These are phyloP conservation scores for Serendipita sp. DNA, from an alignment of 768 basidiomycete species.

Conservation along the genomic window DNA sequence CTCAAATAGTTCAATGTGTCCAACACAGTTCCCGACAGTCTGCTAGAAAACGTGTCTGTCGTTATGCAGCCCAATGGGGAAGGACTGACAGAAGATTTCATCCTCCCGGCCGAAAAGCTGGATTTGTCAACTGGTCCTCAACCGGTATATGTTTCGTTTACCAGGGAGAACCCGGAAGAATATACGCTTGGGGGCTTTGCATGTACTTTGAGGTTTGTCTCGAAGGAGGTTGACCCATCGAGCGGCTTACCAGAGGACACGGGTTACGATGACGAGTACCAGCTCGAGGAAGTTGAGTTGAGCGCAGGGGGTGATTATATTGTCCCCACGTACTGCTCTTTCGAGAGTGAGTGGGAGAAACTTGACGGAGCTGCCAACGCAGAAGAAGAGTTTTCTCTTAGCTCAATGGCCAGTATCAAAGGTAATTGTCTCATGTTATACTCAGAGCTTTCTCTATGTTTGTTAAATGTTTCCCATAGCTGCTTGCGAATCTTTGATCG, in stretches of 20 bases:
- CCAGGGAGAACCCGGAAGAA: constrained; percentile 56
- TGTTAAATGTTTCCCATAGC: constrained; percentile 28
- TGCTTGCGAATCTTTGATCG: constrained; percentile 90
- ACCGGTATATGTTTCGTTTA: constrained; percentile 86
- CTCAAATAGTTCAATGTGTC: constrained; percentile 76
- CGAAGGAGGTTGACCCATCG: constrained; percentile 92
- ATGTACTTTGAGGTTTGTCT: constrained; percentile 84
- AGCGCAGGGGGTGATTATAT: constrained; percentile 89
- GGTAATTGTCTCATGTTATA: constrained; percentile 33
- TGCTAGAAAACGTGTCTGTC: constrained; percentile 86
- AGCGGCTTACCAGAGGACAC: constrained; percentile 94
- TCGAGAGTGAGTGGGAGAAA: constrained; percentile 90
- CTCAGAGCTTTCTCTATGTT: not conserved
- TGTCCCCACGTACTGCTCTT: constrained; percentile 83
- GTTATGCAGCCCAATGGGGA: constrained; percentile 72
- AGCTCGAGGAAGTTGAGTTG: constrained; percentile 88
- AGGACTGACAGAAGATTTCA: constrained; percentile 82
- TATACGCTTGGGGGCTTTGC: constrained; percentile 76
- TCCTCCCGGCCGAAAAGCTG: constrained; percentile 66
- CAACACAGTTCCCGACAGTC: constrained; percentile 90
- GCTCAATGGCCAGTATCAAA: constrained; percentile 85
- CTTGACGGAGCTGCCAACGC: constrained; percentile 57
- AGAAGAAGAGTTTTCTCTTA: constrained; percentile 86
- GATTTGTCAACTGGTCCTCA: constrained; percentile 58
- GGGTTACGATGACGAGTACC: constrained; percentile 99